Evolutionary conservation across 2,329 filamentous ascomycete genomes (phyloP).

Genomic region (Fusarium armeniacum): DNA sequence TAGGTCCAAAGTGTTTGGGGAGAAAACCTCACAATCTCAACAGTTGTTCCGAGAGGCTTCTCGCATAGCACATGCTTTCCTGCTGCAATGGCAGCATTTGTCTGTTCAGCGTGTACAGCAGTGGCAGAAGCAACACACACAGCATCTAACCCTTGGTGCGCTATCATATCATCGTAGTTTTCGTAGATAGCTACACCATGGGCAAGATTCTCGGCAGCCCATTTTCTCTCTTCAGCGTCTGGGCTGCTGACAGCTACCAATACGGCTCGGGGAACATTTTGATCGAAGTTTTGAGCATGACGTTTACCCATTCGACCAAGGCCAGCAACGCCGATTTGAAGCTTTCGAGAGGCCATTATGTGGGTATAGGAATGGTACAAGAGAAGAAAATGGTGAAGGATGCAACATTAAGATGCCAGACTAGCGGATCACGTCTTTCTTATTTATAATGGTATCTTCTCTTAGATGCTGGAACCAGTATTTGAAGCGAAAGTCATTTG

Average conservation of each 20-base stretch:
- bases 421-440: too few species aligned
- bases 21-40: conserved; percentile 37
- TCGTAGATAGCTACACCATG: conserved; percentile 61
- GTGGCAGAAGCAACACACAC: conserved; percentile 60
- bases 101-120: conserved; percentile 69
- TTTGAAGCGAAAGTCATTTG: too few species aligned
- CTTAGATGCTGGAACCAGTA: too few species aligned
- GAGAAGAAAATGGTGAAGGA: too few species aligned
- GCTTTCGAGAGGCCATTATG: conserved; percentile 46
- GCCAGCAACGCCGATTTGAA: conserved; percentile 63
- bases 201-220: conserved; percentile 60
- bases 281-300: conserved; percentile 63
- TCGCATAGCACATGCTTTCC: conserved; percentile 71
- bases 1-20: neutral
- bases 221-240: conserved; percentile 60
- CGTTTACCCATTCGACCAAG: conserved; percentile 67
- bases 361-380: too few species aligned
- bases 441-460: too few species aligned
- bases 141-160: conserved; percentile 56
- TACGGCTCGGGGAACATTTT: conserved; percentile 62
- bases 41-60: conserved; percentile 70
- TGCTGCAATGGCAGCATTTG: conserved; percentile 67
- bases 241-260: conserved; percentile 65
- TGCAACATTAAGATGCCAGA: neutral
- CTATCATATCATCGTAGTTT: conserved; percentile 63